Percentiles rank a stretch among this genome's conserved stretches.
Evolutionary conservation across 2,329 filamentous ascomycete genomes (phyloP).

Genomic region (Podosphaera fusca): DNA sequence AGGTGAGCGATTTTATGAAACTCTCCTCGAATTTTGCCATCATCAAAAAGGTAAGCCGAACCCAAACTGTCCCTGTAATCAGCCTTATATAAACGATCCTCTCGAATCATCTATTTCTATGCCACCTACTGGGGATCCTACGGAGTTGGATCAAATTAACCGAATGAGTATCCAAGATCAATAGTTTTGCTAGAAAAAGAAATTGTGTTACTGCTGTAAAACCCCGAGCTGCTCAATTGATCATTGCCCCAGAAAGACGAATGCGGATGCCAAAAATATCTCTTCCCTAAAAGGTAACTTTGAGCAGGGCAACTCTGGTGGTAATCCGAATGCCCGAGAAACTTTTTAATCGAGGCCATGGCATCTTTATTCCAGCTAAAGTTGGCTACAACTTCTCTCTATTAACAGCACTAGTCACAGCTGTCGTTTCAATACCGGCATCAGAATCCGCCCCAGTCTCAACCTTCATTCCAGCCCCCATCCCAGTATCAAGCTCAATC

Average conservation of each 20-base stretch:
- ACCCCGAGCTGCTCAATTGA: not conserved
- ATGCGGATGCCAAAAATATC: not conserved
- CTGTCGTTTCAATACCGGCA: too few relatives aligned
- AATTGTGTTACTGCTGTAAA: not conserved
- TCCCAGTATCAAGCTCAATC: not conserved
- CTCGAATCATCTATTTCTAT: not conserved
- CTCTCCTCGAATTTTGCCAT: not conserved
- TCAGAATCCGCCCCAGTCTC: constrained; percentile 16
- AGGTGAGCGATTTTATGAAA: not conserved
- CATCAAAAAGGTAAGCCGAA: not conserved
- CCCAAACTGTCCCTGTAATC: not conserved
- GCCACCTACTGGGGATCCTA: not conserved
- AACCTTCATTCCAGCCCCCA: constrained; percentile 6
- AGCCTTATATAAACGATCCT: too few relatives aligned
- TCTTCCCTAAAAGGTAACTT: not conserved
- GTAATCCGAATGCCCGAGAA: too few relatives aligned
- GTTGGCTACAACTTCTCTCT: constrained; percentile 25
- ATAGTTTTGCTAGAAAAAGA: not conserved
- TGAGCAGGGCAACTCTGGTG: too few relatives aligned
- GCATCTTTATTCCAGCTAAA: too few relatives aligned
- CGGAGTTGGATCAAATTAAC: not conserved
- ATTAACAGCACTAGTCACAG: constrained; percentile 17
- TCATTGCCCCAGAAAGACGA: not conserved
- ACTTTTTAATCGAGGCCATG: too few relatives aligned
- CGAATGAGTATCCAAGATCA: not conserved